Base-by-base conservation (phyloP, 2,329 filamentous ascomycete species). In the Hypoxylon sp. region DNA sequence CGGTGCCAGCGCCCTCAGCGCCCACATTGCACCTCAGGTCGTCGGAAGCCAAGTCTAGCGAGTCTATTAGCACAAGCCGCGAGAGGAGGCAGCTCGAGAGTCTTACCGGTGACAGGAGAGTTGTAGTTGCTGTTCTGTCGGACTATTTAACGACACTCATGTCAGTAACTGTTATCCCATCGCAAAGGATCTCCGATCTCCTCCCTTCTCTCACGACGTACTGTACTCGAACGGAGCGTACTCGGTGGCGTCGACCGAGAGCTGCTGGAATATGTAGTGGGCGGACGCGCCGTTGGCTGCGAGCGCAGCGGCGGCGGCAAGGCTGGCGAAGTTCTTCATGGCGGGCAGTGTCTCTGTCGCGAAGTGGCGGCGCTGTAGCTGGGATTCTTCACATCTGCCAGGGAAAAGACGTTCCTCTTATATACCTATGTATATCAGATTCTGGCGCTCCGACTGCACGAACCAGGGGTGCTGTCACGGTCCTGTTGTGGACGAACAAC, bases 91-190 rank as follows among this genome's bases (percentile, higher is more conserved):
- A 15, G 11, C n/a, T 10, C 6, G n/a, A 17, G 8, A 18, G 20
- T 27, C 55, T 27, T 62, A 69, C 70, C 72, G 11, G 76, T 79
- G 15, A 80, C 78, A 4, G 78, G 79, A 5, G 76, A 79, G 73
- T 81, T 80, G 64, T 75, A 72, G 75, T 81, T 82, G 54, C 70
- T 75, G 71, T 81, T 80, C 58, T 76, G 70, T 43, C 79, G 74
- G 65, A 81, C 70, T 72, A 42, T 65, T 46, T 5, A 42, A 21
- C 18, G 9, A 8, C 20, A 17, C 9, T 45, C 6, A 10, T 21
- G 23, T 55, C 24, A 60, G 53, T 40, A 5, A 9, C 33, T 50
- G 6, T 17, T 41, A 11, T 17, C 37, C 18, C 33, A 3, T 41
- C n/a, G 1, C 3, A 13, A 42, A 8, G 6, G 8, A 3, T 15